Conservation (phyloP, 2,329 filamentous ascomycete genomes). For the Fusarium decemcellulare region DNA sequence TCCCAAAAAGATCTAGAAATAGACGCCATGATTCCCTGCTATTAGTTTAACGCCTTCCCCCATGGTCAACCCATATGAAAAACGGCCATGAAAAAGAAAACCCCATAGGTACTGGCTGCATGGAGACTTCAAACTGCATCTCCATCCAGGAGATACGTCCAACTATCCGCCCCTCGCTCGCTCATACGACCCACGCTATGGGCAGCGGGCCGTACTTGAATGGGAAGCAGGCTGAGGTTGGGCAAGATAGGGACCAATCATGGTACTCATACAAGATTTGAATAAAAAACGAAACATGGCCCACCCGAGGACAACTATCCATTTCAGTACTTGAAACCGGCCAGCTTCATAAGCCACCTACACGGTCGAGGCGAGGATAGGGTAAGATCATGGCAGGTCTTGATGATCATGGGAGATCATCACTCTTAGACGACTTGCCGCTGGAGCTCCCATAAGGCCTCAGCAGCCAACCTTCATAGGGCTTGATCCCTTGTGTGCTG, state of each 20-base stretch:
- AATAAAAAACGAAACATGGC: constrained; percentile 1
- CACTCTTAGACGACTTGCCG: constrained; percentile 50
- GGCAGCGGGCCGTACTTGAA: background rate
- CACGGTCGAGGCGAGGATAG: background rate
- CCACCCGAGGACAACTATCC: constrained; percentile 45
- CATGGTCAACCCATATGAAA: constrained; percentile 12
- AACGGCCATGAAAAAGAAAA: background rate
- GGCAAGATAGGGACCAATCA: constrained; percentile 1
- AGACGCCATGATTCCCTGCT: constrained; percentile 24
- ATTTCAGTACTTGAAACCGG: constrained; percentile 13
- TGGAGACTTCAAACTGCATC: constrained; percentile 8
- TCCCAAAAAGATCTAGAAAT: constrained; percentile 27
- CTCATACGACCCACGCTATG: constrained; percentile 1
- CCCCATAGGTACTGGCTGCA: background rate
- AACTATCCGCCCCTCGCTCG: constrained; percentile 6
- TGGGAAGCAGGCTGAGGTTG: background rate
- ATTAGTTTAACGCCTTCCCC: constrained; percentile 31
- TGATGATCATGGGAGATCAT: constrained; percentile 50
- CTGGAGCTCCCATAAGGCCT: constrained; percentile 54
- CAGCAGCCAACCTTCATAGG: constrained; percentile 56
- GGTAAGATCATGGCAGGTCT: background rate
- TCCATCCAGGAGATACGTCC: background rate
- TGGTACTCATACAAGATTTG: constrained; percentile 28
- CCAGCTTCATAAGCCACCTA: constrained; percentile 5
- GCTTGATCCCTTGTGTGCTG: constrained; percentile 50